A percentile compares a stretch with the other conserved stretches of the same genome.
Conservation (phyloP, 140 eudicot genomes). For the Bidens hawaiensis region DNA sequence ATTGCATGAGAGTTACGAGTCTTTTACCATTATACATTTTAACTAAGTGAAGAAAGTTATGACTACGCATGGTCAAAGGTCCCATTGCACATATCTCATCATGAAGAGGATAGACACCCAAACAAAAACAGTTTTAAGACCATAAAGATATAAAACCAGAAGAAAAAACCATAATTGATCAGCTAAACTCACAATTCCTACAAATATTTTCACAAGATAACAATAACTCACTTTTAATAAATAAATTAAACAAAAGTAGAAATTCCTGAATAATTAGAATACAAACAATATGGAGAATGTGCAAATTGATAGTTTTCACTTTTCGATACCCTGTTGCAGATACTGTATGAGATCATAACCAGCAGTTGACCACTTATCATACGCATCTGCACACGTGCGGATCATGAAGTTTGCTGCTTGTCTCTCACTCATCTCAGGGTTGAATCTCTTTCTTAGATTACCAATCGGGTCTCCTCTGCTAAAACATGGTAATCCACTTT, state of each 20-base stretch:
- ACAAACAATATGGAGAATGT: conserved; percentile 13
- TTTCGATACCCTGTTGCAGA: conserved; percentile 95
- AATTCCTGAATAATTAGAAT: conserved; percentile 11
- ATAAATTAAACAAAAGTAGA: not conserved
- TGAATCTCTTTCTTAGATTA: conserved; percentile 88
- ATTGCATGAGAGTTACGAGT: too few relatives aligned
- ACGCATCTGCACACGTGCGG: conserved; percentile 82
- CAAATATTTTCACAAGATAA: conserved; percentile 12
- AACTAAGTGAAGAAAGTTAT: too few relatives aligned
- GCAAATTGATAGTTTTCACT: conserved; percentile 30
- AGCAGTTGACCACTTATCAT: conserved; percentile 97
- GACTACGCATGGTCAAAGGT: too few relatives aligned
- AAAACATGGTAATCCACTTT: conserved; percentile 96
- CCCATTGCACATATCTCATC: not conserved
- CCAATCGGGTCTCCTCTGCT: conserved; percentile 98
- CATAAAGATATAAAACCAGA: not conserved
- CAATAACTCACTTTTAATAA: conserved; percentile 10
- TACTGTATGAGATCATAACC: conserved; percentile 98
- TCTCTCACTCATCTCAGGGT: conserved; percentile 95
- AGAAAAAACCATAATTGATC: conserved; percentile 4
- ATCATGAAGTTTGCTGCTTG: conserved; percentile 98
- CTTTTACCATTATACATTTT: too few relatives aligned
- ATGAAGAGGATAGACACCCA: not conserved
- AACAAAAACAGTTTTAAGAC: not conserved
- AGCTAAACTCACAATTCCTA: conserved; percentile 13